A percentile compares a stretch with the other conserved stretches of the same genome.
Conservation (phyloP, 768 basidiomycete species). For the Serendipita sp. region DNA sequence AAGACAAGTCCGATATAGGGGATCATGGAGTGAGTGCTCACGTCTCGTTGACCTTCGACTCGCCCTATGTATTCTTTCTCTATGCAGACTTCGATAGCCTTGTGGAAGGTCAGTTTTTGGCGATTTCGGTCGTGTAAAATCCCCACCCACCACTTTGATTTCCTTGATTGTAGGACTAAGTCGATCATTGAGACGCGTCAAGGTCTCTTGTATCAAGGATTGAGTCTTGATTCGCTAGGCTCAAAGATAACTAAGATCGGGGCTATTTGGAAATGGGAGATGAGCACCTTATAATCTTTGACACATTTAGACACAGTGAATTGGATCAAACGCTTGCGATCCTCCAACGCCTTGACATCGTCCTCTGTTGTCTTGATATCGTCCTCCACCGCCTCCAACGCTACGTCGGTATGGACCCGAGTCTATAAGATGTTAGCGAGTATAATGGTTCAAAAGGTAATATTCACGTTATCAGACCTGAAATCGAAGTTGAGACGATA, state of each 20-base stretch:
- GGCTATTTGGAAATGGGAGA: not conserved
- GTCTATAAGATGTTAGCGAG: constrained; percentile 12
- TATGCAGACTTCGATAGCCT: constrained; percentile 81
- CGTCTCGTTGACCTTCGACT: constrained; percentile 71
- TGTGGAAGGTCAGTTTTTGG: constrained; percentile 12
- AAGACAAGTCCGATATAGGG: not conserved
- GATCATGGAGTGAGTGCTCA: not conserved
- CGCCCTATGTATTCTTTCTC: constrained; percentile 98
- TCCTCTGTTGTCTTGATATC: constrained; percentile 77
- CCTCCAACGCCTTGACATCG: constrained; percentile 87
- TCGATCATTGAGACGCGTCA: constrained; percentile 71
- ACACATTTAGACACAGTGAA: constrained; percentile 44
- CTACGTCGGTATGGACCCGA: constrained; percentile 28
- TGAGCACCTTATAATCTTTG: constrained; percentile 60
- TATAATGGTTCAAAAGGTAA: not conserved
- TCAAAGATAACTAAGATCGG: not conserved
- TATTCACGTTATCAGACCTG: constrained; percentile 18
- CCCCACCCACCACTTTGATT: constrained; percentile 66
- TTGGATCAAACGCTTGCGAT: constrained; percentile 55
- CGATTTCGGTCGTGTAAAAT: not conserved
- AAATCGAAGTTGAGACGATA: constrained; percentile 75
- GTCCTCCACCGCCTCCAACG: constrained; percentile 89
- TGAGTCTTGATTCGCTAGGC: constrained; percentile 76
- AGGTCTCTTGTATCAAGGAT: constrained; percentile 73
- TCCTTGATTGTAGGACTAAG: constrained; percentile 28